Conservation (phyloP, 2,329 filamentous ascomycete genomes). For the Periconia sp. region DNA sequence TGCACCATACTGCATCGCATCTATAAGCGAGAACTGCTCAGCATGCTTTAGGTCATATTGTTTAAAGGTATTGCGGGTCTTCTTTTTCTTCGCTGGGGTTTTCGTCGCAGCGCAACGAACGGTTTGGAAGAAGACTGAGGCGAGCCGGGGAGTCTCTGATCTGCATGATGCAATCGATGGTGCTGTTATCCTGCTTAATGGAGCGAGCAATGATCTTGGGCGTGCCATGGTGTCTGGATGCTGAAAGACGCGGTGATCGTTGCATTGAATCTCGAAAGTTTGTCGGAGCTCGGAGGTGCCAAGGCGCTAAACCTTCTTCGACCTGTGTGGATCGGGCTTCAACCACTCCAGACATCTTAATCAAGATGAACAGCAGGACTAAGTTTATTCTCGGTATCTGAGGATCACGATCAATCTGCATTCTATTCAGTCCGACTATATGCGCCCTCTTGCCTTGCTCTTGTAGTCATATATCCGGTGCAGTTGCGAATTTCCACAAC, state of each 20-base stretch:
- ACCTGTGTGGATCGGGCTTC: too few relatives aligned
- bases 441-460: too few relatives aligned
- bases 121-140: slow-evolving; percentile 41
- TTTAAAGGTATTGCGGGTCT: slow-evolving; percentile 70
- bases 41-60: slow-evolving; percentile 67
- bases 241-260: slow-evolving; percentile 9
- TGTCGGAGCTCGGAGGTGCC: slow-evolving; percentile 30
- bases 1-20: slow-evolving; percentile 82
- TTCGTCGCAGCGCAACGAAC: slow-evolving; percentile 50
- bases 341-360: too few relatives aligned
- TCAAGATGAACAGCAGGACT: too few relatives aligned
- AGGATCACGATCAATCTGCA: too few relatives aligned
- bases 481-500: too few relatives aligned
- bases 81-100: slow-evolving; percentile 57
- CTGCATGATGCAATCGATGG: slow-evolving; percentile 25
- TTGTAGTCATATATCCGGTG: too few relatives aligned
- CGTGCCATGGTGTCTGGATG: slow-evolving; percentile 42
- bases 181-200: slow-evolving; percentile 37
- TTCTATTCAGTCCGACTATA: too few relatives aligned
- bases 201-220: slow-evolving; percentile 39
- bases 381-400: too few relatives aligned
- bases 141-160: slow-evolving; percentile 26
- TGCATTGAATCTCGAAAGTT: slow-evolving; percentile 29
- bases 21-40: slow-evolving; percentile 80
- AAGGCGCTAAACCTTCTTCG: slow-evolving; percentile 14